Percentiles rank a stretch among this genome's conserved stretches.
phyloP scores from a whole-genome alignment of 805 yeast species.

The Wickerhamomyces silvicola region DNA sequence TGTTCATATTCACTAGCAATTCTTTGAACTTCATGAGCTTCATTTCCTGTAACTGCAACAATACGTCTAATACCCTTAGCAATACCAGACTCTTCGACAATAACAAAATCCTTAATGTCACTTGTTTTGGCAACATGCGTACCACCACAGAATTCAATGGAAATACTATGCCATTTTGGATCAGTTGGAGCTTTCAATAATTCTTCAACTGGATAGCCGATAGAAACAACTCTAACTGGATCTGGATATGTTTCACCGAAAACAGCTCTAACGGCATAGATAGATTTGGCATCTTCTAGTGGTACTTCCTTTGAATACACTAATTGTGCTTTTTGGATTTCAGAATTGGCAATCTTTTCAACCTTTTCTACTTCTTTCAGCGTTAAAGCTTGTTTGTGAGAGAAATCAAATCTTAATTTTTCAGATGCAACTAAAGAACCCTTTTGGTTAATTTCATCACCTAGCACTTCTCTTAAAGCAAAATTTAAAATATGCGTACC shows the following conservation, averaged over 20 bases:
- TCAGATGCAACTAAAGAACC: constrained; percentile 97
- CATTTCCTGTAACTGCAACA: constrained; percentile 92
- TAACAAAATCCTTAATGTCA: constrained; percentile 85
- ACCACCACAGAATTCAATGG: constrained; percentile 98
- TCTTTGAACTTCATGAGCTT: constrained; percentile 86
- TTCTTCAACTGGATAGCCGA: constrained; percentile 86
- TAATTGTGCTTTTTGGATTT: constrained; percentile 60
- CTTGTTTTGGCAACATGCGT: constrained; percentile 92
- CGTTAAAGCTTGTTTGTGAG: constrained; percentile 81
- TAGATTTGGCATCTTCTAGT: constrained; percentile 63
- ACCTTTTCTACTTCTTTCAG: constrained; percentile 66
- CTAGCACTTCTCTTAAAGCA: constrained; percentile 81
- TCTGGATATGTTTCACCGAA: constrained; percentile 99
- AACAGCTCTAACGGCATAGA: constrained; percentile 90
- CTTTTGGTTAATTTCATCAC: constrained; percentile 86
- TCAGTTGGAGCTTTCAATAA: constrained; percentile 65
- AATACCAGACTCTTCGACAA: constrained; percentile 93
- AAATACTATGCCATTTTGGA: constrained; percentile 67
- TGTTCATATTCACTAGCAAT: constrained; percentile 66
- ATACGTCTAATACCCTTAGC: constrained; percentile 98
- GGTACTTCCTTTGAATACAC: constrained; percentile 85
- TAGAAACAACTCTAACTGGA: constrained; percentile 96
- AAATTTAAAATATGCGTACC: constrained; percentile 94
- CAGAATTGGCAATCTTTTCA: constrained; percentile 66
- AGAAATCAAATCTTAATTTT: constrained; percentile 91